phyloP scores from a whole-genome alignment of 306 rosid species.

The Cercis canadensis region DNA sequence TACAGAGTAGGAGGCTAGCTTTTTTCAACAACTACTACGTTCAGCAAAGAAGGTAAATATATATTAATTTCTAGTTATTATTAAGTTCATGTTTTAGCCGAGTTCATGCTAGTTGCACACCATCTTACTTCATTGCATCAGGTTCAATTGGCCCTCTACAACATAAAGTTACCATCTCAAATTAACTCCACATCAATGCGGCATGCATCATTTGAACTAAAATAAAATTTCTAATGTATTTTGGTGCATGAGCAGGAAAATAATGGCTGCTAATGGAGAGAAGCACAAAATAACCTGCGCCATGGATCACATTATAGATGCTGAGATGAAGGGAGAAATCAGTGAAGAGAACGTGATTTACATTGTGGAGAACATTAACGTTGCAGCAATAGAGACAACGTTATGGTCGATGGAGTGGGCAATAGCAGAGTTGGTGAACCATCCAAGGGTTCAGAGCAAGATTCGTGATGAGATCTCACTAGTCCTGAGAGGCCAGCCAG shows the following conservation, averaged over 20 bases:
- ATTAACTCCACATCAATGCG: too few relatives aligned
- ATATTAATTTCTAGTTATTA: neutral
- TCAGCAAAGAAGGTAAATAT: conserved; percentile 64
- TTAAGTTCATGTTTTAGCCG: too few relatives aligned
- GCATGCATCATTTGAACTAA: too few relatives aligned
- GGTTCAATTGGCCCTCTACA: too few relatives aligned
- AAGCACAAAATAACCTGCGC: conserved; percentile 76
- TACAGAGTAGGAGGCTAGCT: conserved; percentile 69
- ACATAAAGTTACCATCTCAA: too few relatives aligned
- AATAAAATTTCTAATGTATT: too few relatives aligned
- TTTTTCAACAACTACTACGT: conserved; percentile 71
- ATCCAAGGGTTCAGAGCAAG: conserved; percentile 66
- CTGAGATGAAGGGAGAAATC: conserved; percentile 79
- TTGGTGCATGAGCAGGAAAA: conserved; percentile 43
- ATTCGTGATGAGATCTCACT: conserved; percentile 67
- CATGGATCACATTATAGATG: conserved; percentile 85
- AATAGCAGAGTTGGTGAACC: conserved; percentile 80
- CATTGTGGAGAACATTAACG: conserved; percentile 86
- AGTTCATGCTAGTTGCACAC: too few relatives aligned
- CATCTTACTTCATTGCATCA: neutral
- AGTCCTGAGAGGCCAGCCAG: conserved; percentile 56
- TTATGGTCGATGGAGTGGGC: conserved; percentile 96
- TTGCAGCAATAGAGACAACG: conserved; percentile 87
- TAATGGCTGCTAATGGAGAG: conserved; percentile 71
- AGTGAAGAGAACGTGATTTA: conserved; percentile 77